Conservation (phyloP, 2,329 filamentous ascomycete species). For the Graphium sp. region DNA sequence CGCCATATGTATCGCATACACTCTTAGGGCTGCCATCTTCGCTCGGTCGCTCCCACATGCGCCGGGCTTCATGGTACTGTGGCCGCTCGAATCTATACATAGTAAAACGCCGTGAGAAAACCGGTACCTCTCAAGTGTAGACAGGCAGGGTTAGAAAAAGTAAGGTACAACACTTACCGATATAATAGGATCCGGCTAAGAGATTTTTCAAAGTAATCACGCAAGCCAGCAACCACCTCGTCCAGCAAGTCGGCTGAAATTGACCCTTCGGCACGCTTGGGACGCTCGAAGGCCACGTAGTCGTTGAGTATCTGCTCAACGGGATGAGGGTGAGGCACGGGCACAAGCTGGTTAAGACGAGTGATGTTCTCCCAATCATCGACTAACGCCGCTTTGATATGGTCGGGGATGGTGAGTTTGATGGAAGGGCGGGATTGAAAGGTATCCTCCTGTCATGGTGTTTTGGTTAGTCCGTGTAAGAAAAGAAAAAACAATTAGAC, state of each 20-base stretch:
- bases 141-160: not conserved
- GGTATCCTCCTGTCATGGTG: conserved; percentile 78
- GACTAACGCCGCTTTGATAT: conserved; percentile 80
- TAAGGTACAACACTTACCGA: conserved; percentile 24
- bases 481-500: too few relatives aligned
- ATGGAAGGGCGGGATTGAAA: conserved; percentile 77
- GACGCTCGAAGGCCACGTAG: conserved; percentile 56
- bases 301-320: conserved; percentile 66
- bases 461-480: too few relatives aligned
- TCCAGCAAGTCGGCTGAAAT: conserved; percentile 74
- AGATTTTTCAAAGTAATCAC: conserved; percentile 86
- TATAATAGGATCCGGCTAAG: conserved; percentile 84
- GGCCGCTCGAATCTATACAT: conserved; percentile 62
- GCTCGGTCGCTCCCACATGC: conserved; percentile 46
- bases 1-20: conserved; percentile 73
- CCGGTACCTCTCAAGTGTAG: too few relatives aligned
- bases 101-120: not conserved
- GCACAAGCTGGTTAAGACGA: conserved; percentile 81
- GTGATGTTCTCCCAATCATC: conserved; percentile 99
- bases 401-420: conserved; percentile 72
- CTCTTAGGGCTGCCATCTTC: conserved; percentile 53
- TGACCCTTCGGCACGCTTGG: conserved; percentile 46
- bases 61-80: conserved; percentile 67
- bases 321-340: conserved; percentile 60
- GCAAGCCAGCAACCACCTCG: conserved; percentile 72